Evolutionary conservation across 2,329 filamentous ascomycete genomes (phyloP), one percentile per base, ranked within the genome.

Genomic region (Cladosporium velox): DNA sequence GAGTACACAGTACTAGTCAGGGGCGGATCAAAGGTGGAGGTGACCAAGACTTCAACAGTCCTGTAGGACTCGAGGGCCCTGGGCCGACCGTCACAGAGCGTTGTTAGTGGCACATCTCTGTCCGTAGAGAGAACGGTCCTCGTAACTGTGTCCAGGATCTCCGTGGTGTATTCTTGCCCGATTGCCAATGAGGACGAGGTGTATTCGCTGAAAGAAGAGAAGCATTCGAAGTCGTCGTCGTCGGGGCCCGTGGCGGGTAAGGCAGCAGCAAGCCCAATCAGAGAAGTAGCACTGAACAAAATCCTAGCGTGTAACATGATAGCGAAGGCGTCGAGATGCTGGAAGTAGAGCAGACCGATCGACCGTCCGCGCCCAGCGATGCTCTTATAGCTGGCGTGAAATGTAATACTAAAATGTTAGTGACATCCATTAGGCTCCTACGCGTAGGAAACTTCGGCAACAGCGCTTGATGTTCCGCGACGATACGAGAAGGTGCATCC

Each of bases 221-320:
- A 59, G 30, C 62, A 65, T 11, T 28, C 52, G 41, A 65, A 65
- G 54, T 65, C 62, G 7, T 65, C 62, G 28, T 57, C 62, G 24
- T 65, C 35, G 14, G 62, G 54, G 18, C 24, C 54, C 8, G 62
- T 65, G n/a, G 62, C 55, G 14, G 62, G 59, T 21, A 54, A 10
- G 4, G 59, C 47, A 62, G 59, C 32, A 6, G 26, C 47, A n/a
- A 52, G 21, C 18, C 47, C 30, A 47, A 54, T 15, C 32, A 62
- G 14, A 2, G 47, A 52, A 35, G 47, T 47, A 35, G 35, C 47
- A 12, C 30, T 11, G 26, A 62, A 47, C 15, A 62, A 32, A 11
- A 5, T 34, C 32, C 10, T 28, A 11, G 32, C 18, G 30, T 28
- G 6, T 8, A 62, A 10, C 59, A 62, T 62, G n/a, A 7, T 62